These are phyloP conservation scores for Suhomyces sp. DNA, from an alignment of 805 yeast species.

Conservation along the genomic window DNA sequence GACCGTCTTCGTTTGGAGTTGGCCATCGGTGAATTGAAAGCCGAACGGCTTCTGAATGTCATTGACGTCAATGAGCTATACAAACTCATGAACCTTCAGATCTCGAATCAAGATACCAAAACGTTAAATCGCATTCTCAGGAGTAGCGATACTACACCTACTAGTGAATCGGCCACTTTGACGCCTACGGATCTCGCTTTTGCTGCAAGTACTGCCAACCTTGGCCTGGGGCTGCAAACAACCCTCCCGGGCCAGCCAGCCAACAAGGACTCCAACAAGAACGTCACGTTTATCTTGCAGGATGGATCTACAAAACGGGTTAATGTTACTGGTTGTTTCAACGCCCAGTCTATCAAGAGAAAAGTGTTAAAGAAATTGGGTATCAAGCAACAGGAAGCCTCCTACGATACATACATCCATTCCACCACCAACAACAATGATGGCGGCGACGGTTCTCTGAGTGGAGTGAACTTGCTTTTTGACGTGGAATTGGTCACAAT, in stretches of 20 bases:
- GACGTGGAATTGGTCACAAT: constrained; percentile 81
- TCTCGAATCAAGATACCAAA: constrained; percentile 6
- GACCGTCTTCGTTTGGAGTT: constrained; percentile 71
- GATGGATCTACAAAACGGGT: constrained; percentile 70
- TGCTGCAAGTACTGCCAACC: background rate
- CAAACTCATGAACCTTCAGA: constrained; percentile 14
- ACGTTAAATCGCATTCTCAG: background rate
- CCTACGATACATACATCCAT: constrained; percentile 61
- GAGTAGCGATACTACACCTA: constrained; percentile 1
- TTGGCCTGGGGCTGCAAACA: background rate
- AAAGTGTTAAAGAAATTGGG: constrained; percentile 62
- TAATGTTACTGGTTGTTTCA: constrained; percentile 74
- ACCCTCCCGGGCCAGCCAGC: background rate
- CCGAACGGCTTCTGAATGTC: constrained; percentile 22
- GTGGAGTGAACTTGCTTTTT: constrained; percentile 45
- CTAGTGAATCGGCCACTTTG: constrained; percentile 4
- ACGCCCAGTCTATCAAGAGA: constrained; percentile 72
- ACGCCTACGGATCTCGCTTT: constrained; percentile 4
- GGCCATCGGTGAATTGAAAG: constrained; percentile 48
- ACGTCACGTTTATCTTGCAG: constrained; percentile 66
- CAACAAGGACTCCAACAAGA: constrained; percentile 25
- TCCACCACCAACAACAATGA: constrained; percentile 22
- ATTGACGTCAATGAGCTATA: constrained; percentile 27
- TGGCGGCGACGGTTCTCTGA: constrained; percentile 1
- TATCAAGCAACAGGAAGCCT: constrained; percentile 39